phyloP scores from a whole-genome alignment of 2,329 filamentous ascomycete species.

The Eutypa lata region DNA sequence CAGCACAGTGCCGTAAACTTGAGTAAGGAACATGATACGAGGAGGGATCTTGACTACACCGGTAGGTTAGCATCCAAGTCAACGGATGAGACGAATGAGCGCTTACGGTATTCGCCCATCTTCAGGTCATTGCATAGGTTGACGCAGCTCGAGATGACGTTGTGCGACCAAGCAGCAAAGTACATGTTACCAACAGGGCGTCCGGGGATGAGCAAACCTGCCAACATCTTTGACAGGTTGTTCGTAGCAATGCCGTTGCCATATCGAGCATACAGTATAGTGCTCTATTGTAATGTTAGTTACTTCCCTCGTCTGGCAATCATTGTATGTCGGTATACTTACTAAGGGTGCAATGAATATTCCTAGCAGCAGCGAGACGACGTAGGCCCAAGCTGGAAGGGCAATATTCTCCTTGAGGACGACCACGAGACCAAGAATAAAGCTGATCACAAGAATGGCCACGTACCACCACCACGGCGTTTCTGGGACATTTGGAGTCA shows the following conservation, averaged over 20 bases:
- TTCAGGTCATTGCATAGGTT: conserved; percentile 52
- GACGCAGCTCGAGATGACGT: conserved; percentile 49
- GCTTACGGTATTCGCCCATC: conserved; percentile 55
- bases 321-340: conserved; percentile 11
- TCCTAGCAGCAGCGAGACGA: conserved; percentile 42
- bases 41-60: conserved; percentile 51
- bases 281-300: conserved; percentile 36
- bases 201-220: conserved; percentile 47
- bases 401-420: conserved; percentile 44
- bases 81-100: not conserved
- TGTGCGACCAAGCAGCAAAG: conserved; percentile 58
- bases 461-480: conserved; percentile 47
- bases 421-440: conserved; percentile 44
- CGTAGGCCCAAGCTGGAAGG: conserved; percentile 44
- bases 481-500: too few relatives aligned
- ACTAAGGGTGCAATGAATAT: conserved; percentile 49
- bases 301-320: not conserved
- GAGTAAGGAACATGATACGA: conserved; percentile 52
- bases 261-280: conserved; percentile 47
- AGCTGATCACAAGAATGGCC: conserved; percentile 37
- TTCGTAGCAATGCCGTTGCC: conserved; percentile 59
- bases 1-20: conserved; percentile 53
- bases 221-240: conserved; percentile 56
- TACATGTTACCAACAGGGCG: conserved; percentile 56
- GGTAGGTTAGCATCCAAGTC: conserved; percentile 13